These are phyloP conservation scores for Erythrobasidium hasegawianum DNA, from an alignment of 1,284 basidiomycete genomes.

Conservation along the genomic window DNA sequence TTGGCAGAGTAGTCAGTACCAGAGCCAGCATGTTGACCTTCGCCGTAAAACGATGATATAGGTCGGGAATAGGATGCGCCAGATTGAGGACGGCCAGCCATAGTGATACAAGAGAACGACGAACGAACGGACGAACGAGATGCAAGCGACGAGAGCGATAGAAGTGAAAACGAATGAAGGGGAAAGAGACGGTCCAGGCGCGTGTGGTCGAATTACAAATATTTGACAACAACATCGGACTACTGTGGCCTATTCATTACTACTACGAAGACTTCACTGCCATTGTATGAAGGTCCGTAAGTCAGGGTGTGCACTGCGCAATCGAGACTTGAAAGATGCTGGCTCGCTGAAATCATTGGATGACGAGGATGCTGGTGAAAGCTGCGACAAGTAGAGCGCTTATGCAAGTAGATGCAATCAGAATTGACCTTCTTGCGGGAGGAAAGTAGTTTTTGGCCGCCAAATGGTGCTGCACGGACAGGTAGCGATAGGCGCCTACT, in stretches of 20 bases:
- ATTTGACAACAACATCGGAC: neutral
- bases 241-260: neutral
- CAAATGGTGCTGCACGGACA: conserved; percentile 26
- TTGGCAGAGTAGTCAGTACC: neutral
- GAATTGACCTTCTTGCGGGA: conserved; percentile 24
- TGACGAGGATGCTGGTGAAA: conserved; percentile 17
- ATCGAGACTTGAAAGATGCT: too few relatives aligned
- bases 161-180: neutral
- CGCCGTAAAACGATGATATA: conserved; percentile 31
- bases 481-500: conserved; percentile 22
- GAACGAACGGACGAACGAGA: too few relatives aligned
- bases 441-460: conserved; percentile 27
- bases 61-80: conserved; percentile 13
- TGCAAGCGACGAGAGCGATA: too few relatives aligned
- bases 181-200: neutral
- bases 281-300: too few relatives aligned
- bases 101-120: neutral
- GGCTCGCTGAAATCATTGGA: neutral
- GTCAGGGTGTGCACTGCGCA: too few relatives aligned
- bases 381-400: conserved; percentile 26
- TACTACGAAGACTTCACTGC: neutral
- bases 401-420: conserved; percentile 15
- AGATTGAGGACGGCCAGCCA: neutral
- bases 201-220: too few relatives aligned
- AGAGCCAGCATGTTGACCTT: neutral